Base-by-base conservation (phyloP, 2,329 filamentous ascomycete species). In the Teratosphaeria zuluensis region DNA sequence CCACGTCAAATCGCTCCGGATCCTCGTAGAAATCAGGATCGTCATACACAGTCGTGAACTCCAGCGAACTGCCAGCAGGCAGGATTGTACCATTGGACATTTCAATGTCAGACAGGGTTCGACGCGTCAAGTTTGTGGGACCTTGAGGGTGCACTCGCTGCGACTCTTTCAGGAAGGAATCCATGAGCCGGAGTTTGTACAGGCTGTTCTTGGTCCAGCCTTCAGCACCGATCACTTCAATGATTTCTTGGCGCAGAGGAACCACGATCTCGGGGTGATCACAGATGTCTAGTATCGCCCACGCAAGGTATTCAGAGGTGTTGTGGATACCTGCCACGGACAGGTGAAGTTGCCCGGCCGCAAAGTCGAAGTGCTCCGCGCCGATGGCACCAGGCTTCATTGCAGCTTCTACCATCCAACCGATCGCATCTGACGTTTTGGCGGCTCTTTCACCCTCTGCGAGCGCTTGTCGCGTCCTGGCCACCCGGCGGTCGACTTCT, bases 91-190 rank as follows among this genome's bases (percentile, higher is more conserved):
- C 52, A 2, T 53, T 33, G 21, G 19, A 28, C 7, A 53, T 5
- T 33, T 16, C 1, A 9, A 53, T 2, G 52, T 31, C 28, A 16
- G 52, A 31, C 16, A 8, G 1, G 6, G 31, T 21, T 7, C 16
- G 19, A 4, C 52, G 52, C 12, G 7, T 1, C 52, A 30, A 8
- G 12, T 16, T 8, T 14, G 12, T 21, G 28, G 21, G 4, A 4
- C 21, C 52, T 1, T 5, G 12, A 53, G 61, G 59, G 16, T 62
- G 63, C n/a, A 65, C 30, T 48, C 70, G 55, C 57, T 70, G 68
- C 9, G 56, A 58, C 56, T 72, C 70, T 59, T 70, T 70, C 54
- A 72, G 61, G 51, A 69, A 63, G 59, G 68, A 69, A 59, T 72
- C 70, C 56, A 72, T 59, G 38, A 69, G 54, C 38, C 65, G 64